Evolutionary conservation across 2,329 filamentous ascomycete species (phyloP), one percentile per base, ranked within the genome.

Genomic region (Reticulascus tulasneorum): DNA sequence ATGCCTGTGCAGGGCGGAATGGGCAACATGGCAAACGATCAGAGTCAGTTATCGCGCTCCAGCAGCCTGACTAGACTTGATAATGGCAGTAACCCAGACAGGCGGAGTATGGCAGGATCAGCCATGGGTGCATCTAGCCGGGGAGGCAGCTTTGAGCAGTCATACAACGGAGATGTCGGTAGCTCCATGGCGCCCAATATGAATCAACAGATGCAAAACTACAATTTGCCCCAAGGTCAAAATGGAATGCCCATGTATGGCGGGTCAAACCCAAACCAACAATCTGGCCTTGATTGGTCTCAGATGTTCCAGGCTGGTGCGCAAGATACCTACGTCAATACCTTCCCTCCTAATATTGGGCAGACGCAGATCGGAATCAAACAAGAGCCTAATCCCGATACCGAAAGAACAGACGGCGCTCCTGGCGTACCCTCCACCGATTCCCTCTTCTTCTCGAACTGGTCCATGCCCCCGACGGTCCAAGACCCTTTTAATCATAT

Each of bases 261-360:
- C 55, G 69, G 67, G 56, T 74, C 75, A 50, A 75, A 73, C 63
- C 65, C 72, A 62, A 73, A 73, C 61, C 77, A 80, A 64, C 71
- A 75, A 65, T 68, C 71, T 58, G 64, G 73, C 68, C 67, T 84
- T 68, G 83, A 87, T 66, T 88, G 84, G 84, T 75, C 82, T 55
- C 76, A 83, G 59, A 84, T 88, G 79, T 86, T 86, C 69, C 82
- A 82, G 68, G 64, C 80, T 68, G 80, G 79, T 74, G 72, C 77
- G 67, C 77, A 82, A 63, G 69, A 79, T 64, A 69, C 72, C 62
- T 80, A 77, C 64, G 74, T 76, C 69, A 75, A 67, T 59, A 70
- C 73, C 58, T 79, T 76, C 65, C 66, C 71, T 60, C 66, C 81
- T 73, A 82, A 82, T 71, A 69, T 75, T 73, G 72, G 75, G 62